Base-by-base conservation (phyloP, 352 stramenopile species). In the Phytophthora parvispora region DNA sequence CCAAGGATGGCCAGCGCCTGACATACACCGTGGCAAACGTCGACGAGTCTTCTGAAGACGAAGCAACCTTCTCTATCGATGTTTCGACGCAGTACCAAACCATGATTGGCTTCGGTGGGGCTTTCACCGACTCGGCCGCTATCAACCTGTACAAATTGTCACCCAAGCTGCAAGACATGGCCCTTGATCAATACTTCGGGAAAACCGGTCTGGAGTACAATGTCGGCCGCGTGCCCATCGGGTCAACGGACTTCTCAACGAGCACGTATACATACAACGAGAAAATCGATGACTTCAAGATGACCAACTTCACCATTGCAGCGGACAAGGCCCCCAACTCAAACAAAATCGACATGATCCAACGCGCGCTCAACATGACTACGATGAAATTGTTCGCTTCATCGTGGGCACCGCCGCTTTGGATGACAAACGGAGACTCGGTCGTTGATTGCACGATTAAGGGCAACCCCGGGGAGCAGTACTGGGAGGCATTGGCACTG, bases 91-190 rank as follows among this genome's bases (percentile, higher is more conserved):
- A 74, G 58, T 90, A 77, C 63, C 80, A 97, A 72, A 79, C 83
- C 57, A 93, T 97, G 24, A 72, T 90, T 12, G 91, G 91, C 24
- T 97, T 97, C 65, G 91, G 91, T 24, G 91, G 89, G 9, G 89
- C 89, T 7, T 97, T 97, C 75, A 97, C 91, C 16, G 91, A 97
- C 56, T 78, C 87, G 2, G 79, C 89, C 15, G 75, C 87, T 10
- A 90, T 93, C 65, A 94, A 94, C 69, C 70, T 97, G 42, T 85
- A 86, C 62, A 91, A 85, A 61, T 69, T 97, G 24, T 63, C 62
- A 3, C 24, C 73, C 4, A 65, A 67, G 34, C 56, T 94, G 10
- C 87, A 96, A 56, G 56, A 88, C 15, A 71, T 89, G 60, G 57
- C 92, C 13, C 31, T 96, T 13, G 75, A 95, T 36, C 97, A 84